Percentiles rank a stretch among this genome's conserved stretches.
Conservation (phyloP, 2,329 filamentous ascomycete genomes). For the Xylaria sp. region DNA sequence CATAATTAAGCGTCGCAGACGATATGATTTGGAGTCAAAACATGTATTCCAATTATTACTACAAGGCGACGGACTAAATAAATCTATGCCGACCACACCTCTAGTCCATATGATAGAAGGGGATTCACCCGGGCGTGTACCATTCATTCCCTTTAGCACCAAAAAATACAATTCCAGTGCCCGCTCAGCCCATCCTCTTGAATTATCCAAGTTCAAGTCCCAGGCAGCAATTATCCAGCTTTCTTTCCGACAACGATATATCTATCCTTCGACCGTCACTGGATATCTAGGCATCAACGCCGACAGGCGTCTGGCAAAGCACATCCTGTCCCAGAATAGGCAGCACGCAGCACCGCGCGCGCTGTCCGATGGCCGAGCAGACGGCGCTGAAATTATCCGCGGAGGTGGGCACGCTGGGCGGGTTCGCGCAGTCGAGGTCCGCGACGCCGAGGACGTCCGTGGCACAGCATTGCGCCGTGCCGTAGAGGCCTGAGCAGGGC, state of each 20-base stretch:
- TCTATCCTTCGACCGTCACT: not conserved
- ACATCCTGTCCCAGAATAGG: constrained; percentile 55
- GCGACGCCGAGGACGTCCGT: constrained; percentile 65
- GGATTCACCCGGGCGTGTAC: not conserved
- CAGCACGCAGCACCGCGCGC: constrained; percentile 63
- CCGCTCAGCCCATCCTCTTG: no score
- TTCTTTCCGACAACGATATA: not conserved
- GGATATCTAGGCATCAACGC: constrained; percentile 23
- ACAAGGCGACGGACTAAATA: not conserved
- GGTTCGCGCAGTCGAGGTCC: constrained; percentile 62
- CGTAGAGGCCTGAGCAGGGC: constrained; percentile 57
- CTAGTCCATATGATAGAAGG: not conserved
- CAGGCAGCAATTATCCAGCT: not conserved
- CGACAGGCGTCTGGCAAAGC: constrained; percentile 50
- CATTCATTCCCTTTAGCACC: not conserved
- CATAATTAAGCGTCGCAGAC: not conserved
- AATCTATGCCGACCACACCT: not conserved
- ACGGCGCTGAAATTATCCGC: constrained; percentile 58
- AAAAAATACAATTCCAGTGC: not conserved
- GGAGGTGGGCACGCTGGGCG: constrained; percentile 53
- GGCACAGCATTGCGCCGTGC: constrained; percentile 68
- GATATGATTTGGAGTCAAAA: not conserved
- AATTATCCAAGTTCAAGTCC: not conserved
- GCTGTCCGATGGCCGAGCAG: constrained; percentile 58
- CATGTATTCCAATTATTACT: not conserved